Evolutionary conservation across 768 basidiomycete species (phyloP).

Genomic region (Suillus fuscotomentosus): DNA sequence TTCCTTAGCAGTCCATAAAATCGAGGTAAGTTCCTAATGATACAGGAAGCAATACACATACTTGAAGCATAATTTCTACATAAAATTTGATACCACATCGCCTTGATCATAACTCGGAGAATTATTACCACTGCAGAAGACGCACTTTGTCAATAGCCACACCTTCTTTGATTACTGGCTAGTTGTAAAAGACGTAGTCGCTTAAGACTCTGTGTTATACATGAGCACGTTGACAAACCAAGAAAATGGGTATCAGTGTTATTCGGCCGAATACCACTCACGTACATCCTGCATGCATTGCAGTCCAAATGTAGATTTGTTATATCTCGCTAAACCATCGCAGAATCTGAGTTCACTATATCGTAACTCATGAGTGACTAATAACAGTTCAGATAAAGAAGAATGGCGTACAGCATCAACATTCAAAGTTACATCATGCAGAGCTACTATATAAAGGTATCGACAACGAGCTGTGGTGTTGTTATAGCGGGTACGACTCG

Average conservation of each 20-base stretch:
- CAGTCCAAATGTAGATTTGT: too few relatives aligned
- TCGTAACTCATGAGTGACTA: too few relatives aligned
- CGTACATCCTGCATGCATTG: too few relatives aligned
- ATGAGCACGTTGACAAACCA: background rate
- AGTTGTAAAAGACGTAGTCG: background rate
- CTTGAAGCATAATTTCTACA: background rate
- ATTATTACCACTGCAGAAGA: too few relatives aligned
- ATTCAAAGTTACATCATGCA: too few relatives aligned
- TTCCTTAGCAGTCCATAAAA: background rate
- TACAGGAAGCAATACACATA: background rate
- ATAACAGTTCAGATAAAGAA: too few relatives aligned
- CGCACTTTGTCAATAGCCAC: background rate
- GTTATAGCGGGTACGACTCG: too few relatives aligned
- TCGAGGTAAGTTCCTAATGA: background rate
- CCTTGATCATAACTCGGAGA: background rate
- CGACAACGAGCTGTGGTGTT: constrained; percentile 56
- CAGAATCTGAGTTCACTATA: too few relatives aligned
- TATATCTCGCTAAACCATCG: too few relatives aligned
- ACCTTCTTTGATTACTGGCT: background rate
- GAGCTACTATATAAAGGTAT: constrained; percentile 32
- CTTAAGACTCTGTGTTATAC: background rate
- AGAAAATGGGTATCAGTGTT: background rate
- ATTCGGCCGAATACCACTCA: too few relatives aligned
- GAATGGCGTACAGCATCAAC: too few relatives aligned
- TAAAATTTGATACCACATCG: background rate